These are phyloP conservation scores for Mortierella sp. DNA, from an alignment of 371 early-diverging fungal species.

Conservation along the genomic window DNA sequence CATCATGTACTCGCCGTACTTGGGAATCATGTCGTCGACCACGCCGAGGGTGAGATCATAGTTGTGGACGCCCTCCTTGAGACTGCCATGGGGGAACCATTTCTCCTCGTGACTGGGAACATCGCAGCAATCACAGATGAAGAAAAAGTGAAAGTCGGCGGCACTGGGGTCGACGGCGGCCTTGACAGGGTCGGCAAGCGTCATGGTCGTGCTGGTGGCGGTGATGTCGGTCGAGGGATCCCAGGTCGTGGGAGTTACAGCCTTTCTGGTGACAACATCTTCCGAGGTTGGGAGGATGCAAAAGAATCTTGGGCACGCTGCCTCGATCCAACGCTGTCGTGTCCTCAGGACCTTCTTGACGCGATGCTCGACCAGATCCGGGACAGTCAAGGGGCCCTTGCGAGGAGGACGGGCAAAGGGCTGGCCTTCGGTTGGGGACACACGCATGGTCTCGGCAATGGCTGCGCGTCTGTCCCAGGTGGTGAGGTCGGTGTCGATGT, in stretches of 20 bases:
- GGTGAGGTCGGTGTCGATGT: not conserved
- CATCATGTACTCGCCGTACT: constrained; percentile 33
- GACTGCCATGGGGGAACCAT: constrained; percentile 17
- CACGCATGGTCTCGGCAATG: not conserved
- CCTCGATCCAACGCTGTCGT: constrained; percentile 35
- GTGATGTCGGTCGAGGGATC: constrained; percentile 1
- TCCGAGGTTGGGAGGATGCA: constrained; percentile 22
- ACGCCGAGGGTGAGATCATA: constrained; percentile 13
- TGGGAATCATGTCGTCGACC: constrained; percentile 8
- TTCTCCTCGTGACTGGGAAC: constrained; percentile 14
- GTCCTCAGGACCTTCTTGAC: constrained; percentile 18
- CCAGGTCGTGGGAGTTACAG: not conserved
- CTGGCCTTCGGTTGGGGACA: not conserved
- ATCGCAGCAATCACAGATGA: constrained; percentile 39
- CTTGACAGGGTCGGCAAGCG: constrained; percentile 1
- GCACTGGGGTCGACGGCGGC: not conserved
- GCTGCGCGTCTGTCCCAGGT: not conserved
- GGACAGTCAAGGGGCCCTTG: constrained; percentile 9
- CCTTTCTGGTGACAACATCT: not conserved
- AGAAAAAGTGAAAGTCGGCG: constrained; percentile 23
- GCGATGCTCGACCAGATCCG: constrained; percentile 29
- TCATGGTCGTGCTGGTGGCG: not conserved
- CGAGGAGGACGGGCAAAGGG: not conserved
- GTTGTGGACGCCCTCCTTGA: constrained; percentile 16
- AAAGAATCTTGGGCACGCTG: constrained; percentile 28